These are phyloP conservation scores for Colletotrichum sublineola DNA, from an alignment of 2,329 filamentous ascomycete species.

Conservation along the genomic window DNA sequence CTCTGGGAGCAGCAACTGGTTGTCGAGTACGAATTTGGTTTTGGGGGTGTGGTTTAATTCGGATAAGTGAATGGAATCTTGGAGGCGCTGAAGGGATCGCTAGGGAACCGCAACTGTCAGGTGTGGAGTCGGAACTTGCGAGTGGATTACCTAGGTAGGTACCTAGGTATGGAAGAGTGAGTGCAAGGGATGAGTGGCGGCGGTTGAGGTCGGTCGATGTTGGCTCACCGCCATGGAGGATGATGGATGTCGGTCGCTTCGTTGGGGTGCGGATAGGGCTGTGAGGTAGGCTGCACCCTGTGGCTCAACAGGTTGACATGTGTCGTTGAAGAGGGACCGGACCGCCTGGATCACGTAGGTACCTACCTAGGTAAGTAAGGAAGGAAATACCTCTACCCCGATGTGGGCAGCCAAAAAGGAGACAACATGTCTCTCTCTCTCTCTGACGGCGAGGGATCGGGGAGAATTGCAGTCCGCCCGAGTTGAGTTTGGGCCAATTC, in stretches of 20 bases:
- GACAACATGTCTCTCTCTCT: slow-evolving; percentile 15
- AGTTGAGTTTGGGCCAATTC: slow-evolving; percentile 7
- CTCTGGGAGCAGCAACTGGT: too few relatives aligned
- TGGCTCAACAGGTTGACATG: slow-evolving; percentile 37
- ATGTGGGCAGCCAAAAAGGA: slow-evolving; percentile 2
- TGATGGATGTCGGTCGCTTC: slow-evolving; percentile 28
- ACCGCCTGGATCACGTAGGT: background rate
- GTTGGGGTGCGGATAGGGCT: slow-evolving; percentile 37
- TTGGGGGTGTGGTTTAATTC: too few relatives aligned
- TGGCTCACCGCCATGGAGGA: slow-evolving; percentile 27
- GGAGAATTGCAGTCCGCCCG: too few relatives aligned
- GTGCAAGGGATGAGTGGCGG: slow-evolving; percentile 9
- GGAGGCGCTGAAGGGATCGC: too few relatives aligned
- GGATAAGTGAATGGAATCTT: too few relatives aligned
- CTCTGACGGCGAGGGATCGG: background rate
- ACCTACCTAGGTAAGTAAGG: too few relatives aligned
- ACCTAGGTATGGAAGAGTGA: background rate
- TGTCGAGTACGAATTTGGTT: too few relatives aligned
- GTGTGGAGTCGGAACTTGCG: slow-evolving; percentile 3
- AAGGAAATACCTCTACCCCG: too few relatives aligned
- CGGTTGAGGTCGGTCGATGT: slow-evolving; percentile 13
- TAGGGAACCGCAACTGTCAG: too few relatives aligned
- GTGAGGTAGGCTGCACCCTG: background rate
- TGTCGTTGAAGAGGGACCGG: background rate
- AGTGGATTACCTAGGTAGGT: too few relatives aligned